Base-by-base conservation (phyloP, 2,329 filamentous ascomycete species). In the Hypoxylon sp. region DNA sequence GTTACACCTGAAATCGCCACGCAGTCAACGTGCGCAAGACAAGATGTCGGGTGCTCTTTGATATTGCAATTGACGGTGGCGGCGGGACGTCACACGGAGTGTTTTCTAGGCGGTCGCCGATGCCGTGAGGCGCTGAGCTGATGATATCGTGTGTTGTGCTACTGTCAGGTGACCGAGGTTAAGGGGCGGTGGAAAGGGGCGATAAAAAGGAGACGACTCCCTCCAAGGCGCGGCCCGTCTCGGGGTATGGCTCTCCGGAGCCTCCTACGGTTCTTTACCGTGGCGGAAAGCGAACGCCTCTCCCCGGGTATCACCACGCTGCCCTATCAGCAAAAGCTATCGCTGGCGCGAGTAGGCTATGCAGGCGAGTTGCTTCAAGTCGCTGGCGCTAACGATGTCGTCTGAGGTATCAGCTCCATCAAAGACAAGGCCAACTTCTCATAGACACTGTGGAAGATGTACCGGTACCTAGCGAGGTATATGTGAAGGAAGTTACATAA, bases 141-240 rank as follows among this genome's bases (percentile, higher is more conserved):
- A 31, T 60, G 53, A 57, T 59, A 61, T 71, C 68, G 59, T 66
- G 62, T 55, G 65, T 35, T 71, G 49, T 54, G 31, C 33, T 33
- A 50, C 40, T 40, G 30, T 63, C 22, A 58, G 49, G 44, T 58
- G 37, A 56, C 58, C 54, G 62, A 59, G 46, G 50, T 42, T 53
- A 58, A 25, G 17, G 20, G 20, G 40, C 58, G 53, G 58, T 50
- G 42, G 57, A 53, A 57, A 35, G 54, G 51, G 48, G 53, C 56
- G 44, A 50, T 59, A 27, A 44, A 50, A 30, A 50, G 46, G 8
- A 27, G 42, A 48, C 42, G 25, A 30, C 13, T 30, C 13, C 5
- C 40, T 22, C 13, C 40, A 8, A 44, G 40, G 40, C 31, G 2
- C 48, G 48, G 57, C 33, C 65, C 54, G 54, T 54, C 54, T 61